Conservation (phyloP, 352 stramenopile genomes). For the Pythium angustatum region DNA sequence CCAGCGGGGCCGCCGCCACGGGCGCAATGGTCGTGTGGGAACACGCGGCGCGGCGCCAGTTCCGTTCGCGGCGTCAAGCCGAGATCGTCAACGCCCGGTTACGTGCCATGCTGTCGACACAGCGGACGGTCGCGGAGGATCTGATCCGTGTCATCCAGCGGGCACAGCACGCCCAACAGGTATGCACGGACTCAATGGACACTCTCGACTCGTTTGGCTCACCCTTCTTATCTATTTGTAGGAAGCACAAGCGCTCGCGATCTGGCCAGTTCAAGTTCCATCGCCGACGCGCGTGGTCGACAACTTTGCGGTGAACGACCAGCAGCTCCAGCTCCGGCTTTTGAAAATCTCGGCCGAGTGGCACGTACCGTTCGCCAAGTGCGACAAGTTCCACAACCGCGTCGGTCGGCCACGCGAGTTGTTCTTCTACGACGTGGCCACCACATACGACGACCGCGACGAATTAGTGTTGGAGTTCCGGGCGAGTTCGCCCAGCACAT, state of each 20-base stretch:
- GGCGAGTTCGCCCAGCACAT: not conserved
- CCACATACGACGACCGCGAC: not conserved
- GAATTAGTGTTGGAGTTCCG: not conserved
- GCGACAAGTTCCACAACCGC: not conserved
- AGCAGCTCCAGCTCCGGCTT: not conserved
- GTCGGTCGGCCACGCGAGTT: not conserved
- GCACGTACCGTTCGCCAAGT: conserved; percentile 2
- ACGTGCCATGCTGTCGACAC: not conserved
- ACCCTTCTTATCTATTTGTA: too few species aligned
- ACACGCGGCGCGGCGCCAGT: conserved; percentile 6
- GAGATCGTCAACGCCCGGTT: conserved; percentile 1
- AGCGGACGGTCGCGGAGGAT: not conserved
- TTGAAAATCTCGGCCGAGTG: conserved; percentile 4
- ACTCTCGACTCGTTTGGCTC: too few species aligned
- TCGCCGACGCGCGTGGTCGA: not conserved
- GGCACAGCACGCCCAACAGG: not conserved
- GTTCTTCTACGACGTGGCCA: not conserved
- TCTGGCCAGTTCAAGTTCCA: not conserved
- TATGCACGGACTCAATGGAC: too few species aligned
- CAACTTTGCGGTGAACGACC: conserved; percentile 1
- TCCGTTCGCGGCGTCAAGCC: conserved; percentile 7
- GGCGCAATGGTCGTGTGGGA: not conserved
- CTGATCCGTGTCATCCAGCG: conserved; percentile 4
- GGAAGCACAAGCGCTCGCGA: not conserved
- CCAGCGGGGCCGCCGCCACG: too few species aligned